Percentiles rank a stretch among this genome's conserved stretches.
These are phyloP conservation scores for Fusarium sp. DNA, from an alignment of 2,329 filamentous ascomycete genomes.

Conservation along the genomic window DNA sequence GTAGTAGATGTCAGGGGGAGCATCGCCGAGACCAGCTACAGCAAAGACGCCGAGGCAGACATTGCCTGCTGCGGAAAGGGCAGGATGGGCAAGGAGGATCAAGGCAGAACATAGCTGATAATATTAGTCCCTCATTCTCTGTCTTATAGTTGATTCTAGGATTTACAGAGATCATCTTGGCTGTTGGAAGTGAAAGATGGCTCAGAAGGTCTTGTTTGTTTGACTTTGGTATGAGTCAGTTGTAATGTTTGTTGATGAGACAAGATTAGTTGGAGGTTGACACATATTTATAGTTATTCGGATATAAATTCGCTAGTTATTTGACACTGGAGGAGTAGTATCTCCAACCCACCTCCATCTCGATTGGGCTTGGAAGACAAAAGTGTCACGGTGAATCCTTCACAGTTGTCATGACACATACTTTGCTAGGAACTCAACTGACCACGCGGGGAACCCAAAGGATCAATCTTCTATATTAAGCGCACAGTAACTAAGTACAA, in stretches of 20 bases:
- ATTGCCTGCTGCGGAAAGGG: neutral
- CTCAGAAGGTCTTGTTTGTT: neutral
- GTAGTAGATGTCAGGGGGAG: neutral
- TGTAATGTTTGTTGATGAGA: fast-evolving
- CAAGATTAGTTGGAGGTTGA: fast-evolving
- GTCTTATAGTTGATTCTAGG: fast-evolving
- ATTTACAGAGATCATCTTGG: neutral
- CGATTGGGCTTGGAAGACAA: neutral
- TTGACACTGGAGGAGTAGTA: fast-evolving
- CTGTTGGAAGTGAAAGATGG: fast-evolving
- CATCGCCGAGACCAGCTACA: neutral
- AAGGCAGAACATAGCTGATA: neutral
- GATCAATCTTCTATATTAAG: neutral
- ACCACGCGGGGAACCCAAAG: neutral
- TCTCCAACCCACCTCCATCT: too few species aligned
- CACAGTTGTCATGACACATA: neutral
- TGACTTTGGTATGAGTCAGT: fast-evolving
- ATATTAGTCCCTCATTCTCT: neutral
- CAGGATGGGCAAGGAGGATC: neutral
- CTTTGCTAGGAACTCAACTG: neutral
- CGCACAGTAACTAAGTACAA: neutral
- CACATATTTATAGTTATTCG: neutral
- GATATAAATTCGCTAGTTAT: fast-evolving
- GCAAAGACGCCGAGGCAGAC: neutral
- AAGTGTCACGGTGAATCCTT: neutral